Evolutionary conservation across 805 yeast species (phyloP), one percentile per base, ranked within the genome.

Genomic region (Yarrowia porcina): DNA sequence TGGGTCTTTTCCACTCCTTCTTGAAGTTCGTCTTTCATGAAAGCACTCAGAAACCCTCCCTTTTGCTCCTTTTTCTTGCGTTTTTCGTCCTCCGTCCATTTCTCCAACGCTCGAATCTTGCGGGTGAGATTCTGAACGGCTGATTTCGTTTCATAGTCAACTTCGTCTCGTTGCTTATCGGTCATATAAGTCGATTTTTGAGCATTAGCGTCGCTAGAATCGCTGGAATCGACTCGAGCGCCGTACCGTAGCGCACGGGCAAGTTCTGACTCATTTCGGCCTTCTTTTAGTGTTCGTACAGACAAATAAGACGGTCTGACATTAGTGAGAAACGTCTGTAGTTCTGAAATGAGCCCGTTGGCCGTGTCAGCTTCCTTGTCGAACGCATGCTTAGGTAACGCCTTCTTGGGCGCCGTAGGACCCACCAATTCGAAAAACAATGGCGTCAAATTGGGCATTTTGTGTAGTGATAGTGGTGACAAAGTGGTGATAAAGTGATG

Each of bases 81-180:
- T 25, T 70, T 64, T 17, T 65, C 66, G 52, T 65, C 61, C 42
- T 72, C 74, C 36, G 69, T 50, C 59, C 59, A 52, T 9, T 64
- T 66, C 42, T 72, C 75, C 45, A 73, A 63, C n/a, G 66, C 64
- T 27, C 73, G 64, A 13, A 72, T 67, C 39, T 71, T 64, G 8
- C 61, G 62, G 65, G 71, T 69, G 63, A 74, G 75, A 23, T 66
- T 66, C 66, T 76, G 77, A 20, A 76, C 61, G 42, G 75, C 69
- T 36, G 68, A 64, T n/a, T 73, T 68, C 25, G 76, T 72, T 39
- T 74, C 76, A 63, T 73, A 74, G 66, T 77, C 79, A 27, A 76
- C 71, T 32, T 74, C 76, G 66, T 76, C 77, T 23, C 74, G 66
- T 47, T 77, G 76, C 18, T 69, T 65, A 27, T 75, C 77, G 11